Evolutionary conservation across 768 basidiomycete genomes (phyloP), one percentile per base, ranked within the genome.

Genomic region (Auricularia heimuer): DNA sequence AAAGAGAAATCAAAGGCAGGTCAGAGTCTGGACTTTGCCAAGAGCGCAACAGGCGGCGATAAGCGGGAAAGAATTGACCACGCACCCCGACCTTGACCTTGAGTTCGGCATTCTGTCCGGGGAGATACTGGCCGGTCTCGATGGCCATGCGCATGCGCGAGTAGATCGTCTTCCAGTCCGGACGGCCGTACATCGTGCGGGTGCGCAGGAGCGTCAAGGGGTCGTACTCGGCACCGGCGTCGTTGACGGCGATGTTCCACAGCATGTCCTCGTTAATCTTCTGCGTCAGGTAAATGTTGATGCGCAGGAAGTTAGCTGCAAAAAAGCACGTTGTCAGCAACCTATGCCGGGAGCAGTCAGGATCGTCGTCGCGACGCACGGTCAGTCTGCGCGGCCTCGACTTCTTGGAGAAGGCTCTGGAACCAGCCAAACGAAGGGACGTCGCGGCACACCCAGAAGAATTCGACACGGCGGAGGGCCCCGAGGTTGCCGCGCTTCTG

Each of bases 371-470:
- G 39, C 39, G 3, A 69, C 90, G 80, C 72, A 93, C 92, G 90
- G 80, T 94, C 91, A 42, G 86, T 85, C 72, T 94, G 93, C 56
- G 90, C 89, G 61, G 85, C 85, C 74, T 97, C 94, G 58, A 97
- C 87, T 73, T 94, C 88, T 71, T 89, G 88, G 66, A 97, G 80
- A 63, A 97, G 77, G 67, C 83, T 86, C 75, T 95, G 92, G 84
- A 98, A 96, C 94, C 94, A 97, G 70, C 92, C 94, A 71, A 97
- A 94, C n/a, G 90, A 91, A n/a, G 92, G 92, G n/a, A 90, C 86
- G 69, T 94, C 91, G 73, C 91, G 88, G 74, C 88, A 91, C 68
- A 92, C 83, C 94, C 94, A 96, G 78, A 96, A 91, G 76, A 96
- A 95, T 70, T 96, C 92, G 65, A 97, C 95, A 54, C 90, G 85